Conservation (phyloP, 2,329 filamentous ascomycete genomes). For the Aspergillus sp. region DNA sequence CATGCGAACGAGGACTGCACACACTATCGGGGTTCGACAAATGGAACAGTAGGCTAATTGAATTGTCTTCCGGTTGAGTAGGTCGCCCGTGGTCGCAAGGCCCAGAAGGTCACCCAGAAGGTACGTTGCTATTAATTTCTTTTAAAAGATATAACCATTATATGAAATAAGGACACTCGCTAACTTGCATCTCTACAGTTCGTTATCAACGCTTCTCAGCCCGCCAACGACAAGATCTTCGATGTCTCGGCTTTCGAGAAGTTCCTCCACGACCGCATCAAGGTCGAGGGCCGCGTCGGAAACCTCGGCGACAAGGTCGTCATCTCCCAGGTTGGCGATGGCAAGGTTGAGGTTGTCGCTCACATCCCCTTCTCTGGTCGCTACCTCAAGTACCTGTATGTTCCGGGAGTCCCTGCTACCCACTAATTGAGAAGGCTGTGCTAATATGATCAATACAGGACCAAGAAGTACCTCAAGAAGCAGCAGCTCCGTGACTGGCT, state of each 20-base stretch:
- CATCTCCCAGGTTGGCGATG: slow-evolving; percentile 88
- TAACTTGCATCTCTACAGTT: slow-evolving; percentile 54
- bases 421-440: not conserved
- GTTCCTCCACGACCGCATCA: slow-evolving; percentile 99
- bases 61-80: slow-evolving; percentile 43
- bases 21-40: slow-evolving; percentile 25
- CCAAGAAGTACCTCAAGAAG: slow-evolving; percentile 99
- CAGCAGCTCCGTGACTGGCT: slow-evolving; percentile 99
- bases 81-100: slow-evolving; percentile 45
- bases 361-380: slow-evolving; percentile 98
- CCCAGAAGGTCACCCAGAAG: slow-evolving; percentile 52
- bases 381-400: slow-evolving; percentile 99
- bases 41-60: slow-evolving; percentile 93
- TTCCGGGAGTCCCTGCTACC: slow-evolving; percentile 22
- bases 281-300: slow-evolving; percentile 96
- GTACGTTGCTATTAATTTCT: slow-evolving; percentile 28
- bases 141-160: not conserved
- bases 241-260: slow-evolving; percentile 98
- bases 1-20: not conserved
- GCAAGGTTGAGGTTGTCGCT: slow-evolving; percentile 96
- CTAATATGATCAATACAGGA: slow-evolving; percentile 55
- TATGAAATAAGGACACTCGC: not conserved
- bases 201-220: slow-evolving; percentile 99
- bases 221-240: slow-evolving; percentile 99
- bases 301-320: slow-evolving; percentile 94